Percentiles rank a stretch among this genome's conserved stretches.
phyloP scores from a whole-genome alignment of 1,284 basidiomycete genomes.

The Puccinia hordei region DNA sequence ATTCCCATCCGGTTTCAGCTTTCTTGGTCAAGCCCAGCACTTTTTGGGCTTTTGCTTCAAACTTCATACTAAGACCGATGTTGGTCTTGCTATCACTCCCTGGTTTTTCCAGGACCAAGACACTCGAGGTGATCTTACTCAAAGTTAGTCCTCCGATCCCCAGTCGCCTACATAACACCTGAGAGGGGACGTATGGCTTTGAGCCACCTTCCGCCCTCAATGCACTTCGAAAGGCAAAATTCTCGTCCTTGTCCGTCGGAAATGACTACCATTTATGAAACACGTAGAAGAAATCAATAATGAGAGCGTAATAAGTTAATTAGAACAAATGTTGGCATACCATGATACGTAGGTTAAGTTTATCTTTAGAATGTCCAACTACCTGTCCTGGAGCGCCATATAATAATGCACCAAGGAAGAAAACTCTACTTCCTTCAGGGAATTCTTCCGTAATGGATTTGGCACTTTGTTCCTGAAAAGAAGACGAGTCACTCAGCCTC shows the following conservation, averaged over 20 bases:
- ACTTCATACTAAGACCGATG: constrained; percentile 91
- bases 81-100: constrained; percentile 80
- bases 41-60: constrained; percentile 92
- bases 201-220: constrained; percentile 65
- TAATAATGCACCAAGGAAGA: constrained; percentile 89
- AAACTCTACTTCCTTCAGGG: constrained; percentile 83
- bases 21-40: constrained; percentile 92
- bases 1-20: constrained; percentile 85
- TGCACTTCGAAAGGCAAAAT: constrained; percentile 72
- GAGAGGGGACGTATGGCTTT: constrained; percentile 74
- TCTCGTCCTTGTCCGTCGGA: constrained; percentile 75
- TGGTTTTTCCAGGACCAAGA: constrained; percentile 71
- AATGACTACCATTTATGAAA: constrained; percentile 69
- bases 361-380: constrained; percentile 68
- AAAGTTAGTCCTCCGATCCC: constrained; percentile 74
- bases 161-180: constrained; percentile 69
- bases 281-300: neutral
- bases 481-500: neutral
- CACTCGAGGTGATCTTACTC: constrained; percentile 86
- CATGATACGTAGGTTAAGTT: constrained; percentile 76
- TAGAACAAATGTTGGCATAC: constrained; percentile 62
- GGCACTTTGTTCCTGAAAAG: constrained; percentile 66
- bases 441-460: constrained; percentile 84
- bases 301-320: neutral
- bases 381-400: constrained; percentile 96